Evolutionary conservation across 441 rosid species (phyloP), one percentile per base, ranked within the genome.

Genomic region (Pelargonium citronellum): DNA sequence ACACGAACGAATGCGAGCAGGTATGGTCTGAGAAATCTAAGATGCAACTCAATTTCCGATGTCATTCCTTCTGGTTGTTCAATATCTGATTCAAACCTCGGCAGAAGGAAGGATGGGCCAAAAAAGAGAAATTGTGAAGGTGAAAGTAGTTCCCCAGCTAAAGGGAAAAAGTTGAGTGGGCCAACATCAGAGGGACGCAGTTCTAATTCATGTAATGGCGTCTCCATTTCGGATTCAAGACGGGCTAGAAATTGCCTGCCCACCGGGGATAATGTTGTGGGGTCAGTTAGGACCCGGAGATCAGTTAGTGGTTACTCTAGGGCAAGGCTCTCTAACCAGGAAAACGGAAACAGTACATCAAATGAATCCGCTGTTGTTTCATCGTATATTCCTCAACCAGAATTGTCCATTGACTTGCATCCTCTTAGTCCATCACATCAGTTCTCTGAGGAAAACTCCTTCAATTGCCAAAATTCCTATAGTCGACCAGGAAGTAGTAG

Each of bases 141-240:
- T 72, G 91, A 85, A 77, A 80, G 92, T 74, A 88, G 96, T 76
- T 83, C 88, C 62, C 81, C 88, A 65, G 69, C 66, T 71, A 84
- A 81, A 65, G 94, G 91, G 44, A 89, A 85, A 79, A 89, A 78
- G 73, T 72, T 75, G 47, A 76, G 74, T 49, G 88, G 83, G 71
- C 70, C 79, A 37, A 75, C 87, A 51, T 43, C 67, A 15, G 90
- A 83, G 73, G 85, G 79, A 58, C 78, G 67, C 12, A 81, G 69
- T 75, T 71, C 73, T 58, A 83, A 70, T 77, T 78, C 83, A 71
- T 77, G 69, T 69, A 73, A 76, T 6, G 84, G 95, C 69, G 66
- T 84, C 72, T 81, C 87, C 53, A 78, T 86, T 69, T 81, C 89
- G 24, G 95, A 88, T 73, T 86, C 89, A 20, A 86, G 92, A 79